Evolutionary conservation across 768 basidiomycete species (phyloP), one percentile per base, ranked within the genome.

Genomic region (Serendipita sp.): DNA sequence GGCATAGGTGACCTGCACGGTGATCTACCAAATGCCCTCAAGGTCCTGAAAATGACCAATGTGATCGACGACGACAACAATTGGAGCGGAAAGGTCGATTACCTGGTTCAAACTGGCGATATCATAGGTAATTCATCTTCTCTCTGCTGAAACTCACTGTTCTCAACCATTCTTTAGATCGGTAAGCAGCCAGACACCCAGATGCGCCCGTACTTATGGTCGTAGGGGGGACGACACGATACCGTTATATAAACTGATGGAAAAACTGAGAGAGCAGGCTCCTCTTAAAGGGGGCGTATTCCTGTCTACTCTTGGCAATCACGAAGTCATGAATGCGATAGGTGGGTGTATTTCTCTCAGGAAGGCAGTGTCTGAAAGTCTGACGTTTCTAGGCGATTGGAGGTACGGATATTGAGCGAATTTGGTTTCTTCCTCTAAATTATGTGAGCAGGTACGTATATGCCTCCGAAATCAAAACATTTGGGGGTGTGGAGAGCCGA

Each of bases 1-100:
- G 93, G 90, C 11, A 86, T 96, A 0, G 93, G 92, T 0, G 95
- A 98, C 68, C 73, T 98, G 34, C 95, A 98, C 67, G 93, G 95
- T 0, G 92, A 96, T 74, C 69, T 89, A 30, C 75, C 76, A 0
- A 95, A 94, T 70, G 86, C 92, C 11, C 80, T 79, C 66, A 79
- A 76, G 43, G 91, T 97, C 22, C 76, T 98, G 31, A 76, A 84
- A 38, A 91, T 92, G 77, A 82, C 90, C 1, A 78, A 78, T 0
- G 85, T 97, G 3, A 82, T 86, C 2, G 83, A 92, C 67, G 78
- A 80, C 11, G 69, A 79, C 3, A 84, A 84, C 1, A 76, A 84
- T 62, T 98, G 95, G 95, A 81, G 82, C 2, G 91, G 88, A 3
- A 76, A 86, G 30, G 81, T 86, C 0, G 88, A 92, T 69, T 83